Evolutionary conservation across 2,329 filamentous ascomycete genomes (phyloP).

Genomic region (Lecanicillium sp.): DNA sequence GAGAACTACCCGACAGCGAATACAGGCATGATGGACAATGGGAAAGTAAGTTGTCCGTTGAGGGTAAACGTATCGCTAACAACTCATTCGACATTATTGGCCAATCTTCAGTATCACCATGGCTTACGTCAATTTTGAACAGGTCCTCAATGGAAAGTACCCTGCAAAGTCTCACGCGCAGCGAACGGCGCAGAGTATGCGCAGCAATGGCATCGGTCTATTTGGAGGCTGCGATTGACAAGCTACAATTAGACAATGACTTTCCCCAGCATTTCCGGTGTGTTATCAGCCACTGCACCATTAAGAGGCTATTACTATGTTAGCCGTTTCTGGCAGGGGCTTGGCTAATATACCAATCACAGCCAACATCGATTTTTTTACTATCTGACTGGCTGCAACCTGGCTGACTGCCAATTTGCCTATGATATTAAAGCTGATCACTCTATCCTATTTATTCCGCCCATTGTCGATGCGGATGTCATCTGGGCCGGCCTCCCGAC

Average conservation of each 20-base stretch:
- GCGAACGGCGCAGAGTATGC: slow-evolving; percentile 71
- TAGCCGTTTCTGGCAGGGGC: not conserved
- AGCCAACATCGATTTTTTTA: slow-evolving; percentile 90
- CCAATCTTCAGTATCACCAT: slow-evolving; percentile 13
- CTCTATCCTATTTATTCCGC: slow-evolving; percentile 84
- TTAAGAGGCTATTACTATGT: too few relatives aligned
- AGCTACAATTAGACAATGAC: slow-evolving; percentile 84
- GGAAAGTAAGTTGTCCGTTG: too few relatives aligned
- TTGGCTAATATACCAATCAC: not conserved
- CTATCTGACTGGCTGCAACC: slow-evolving; percentile 78
- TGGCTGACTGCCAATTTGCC: slow-evolving; percentile 71
- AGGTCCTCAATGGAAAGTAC: slow-evolving; percentile 54
- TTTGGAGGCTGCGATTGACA: slow-evolving; percentile 74
- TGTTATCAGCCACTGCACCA: too few relatives aligned
- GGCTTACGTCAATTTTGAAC: slow-evolving; percentile 36
- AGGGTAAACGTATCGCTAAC: too few relatives aligned
- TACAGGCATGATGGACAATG: too few relatives aligned
- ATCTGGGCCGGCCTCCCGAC: slow-evolving; percentile 90
- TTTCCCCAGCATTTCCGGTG: slow-evolving; percentile 73
- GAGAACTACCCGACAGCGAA: too few relatives aligned
- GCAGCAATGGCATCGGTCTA: slow-evolving; percentile 67
- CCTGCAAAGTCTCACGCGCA: slow-evolving; percentile 82
- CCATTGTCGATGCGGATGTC: slow-evolving; percentile 74
- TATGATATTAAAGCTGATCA: slow-evolving; percentile 70
- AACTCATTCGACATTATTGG: too few relatives aligned